Conservation (phyloP, 169 alveolate species). For the Eimeria praecox region DNA sequence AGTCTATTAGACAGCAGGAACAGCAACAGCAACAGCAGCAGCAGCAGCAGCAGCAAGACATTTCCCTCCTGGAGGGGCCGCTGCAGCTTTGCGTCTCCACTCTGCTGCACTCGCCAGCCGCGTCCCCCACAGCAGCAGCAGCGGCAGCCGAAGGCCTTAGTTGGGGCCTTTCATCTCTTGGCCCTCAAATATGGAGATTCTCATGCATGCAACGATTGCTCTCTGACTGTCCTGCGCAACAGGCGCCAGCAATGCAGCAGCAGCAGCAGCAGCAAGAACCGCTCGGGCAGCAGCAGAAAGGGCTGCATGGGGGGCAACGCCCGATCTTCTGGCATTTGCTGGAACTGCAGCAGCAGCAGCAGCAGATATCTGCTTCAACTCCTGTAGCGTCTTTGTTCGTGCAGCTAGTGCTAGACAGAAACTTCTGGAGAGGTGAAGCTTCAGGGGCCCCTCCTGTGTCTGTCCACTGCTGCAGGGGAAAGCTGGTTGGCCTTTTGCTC, state of each 20-base stretch:
- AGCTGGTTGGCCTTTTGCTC: background rate
- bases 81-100: constrained; percentile 25
- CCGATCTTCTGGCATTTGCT: constrained; percentile 29
- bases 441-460: background rate
- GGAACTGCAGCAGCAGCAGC: constrained; percentile 19
- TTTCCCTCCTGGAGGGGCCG: constrained; percentile 27
- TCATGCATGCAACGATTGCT: constrained; percentile 43
- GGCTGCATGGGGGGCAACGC: constrained; percentile 3
- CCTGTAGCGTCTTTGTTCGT: constrained; percentile 25
- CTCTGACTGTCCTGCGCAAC: background rate
- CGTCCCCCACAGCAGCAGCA: background rate
- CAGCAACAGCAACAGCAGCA: constrained; percentile 38
- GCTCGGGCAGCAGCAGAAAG: constrained; percentile 13
- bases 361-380: background rate
- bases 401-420: constrained; percentile 22
- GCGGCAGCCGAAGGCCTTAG: constrained; percentile 12
- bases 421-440: background rate
- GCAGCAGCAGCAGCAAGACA: background rate
- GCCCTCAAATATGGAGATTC: background rate
- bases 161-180: constrained; percentile 51
- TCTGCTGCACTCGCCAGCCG: background rate
- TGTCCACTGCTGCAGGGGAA: constrained; percentile 7
- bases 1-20: constrained; percentile 15
- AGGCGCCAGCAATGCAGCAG: constrained; percentile 19
- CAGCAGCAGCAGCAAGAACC: constrained; percentile 35